A percentile compares a stretch with the other conserved stretches of the same genome.
Evolutionary conservation across 2,329 filamentous ascomycete genomes (phyloP).

Genomic region (Didymellaceae sp.): DNA sequence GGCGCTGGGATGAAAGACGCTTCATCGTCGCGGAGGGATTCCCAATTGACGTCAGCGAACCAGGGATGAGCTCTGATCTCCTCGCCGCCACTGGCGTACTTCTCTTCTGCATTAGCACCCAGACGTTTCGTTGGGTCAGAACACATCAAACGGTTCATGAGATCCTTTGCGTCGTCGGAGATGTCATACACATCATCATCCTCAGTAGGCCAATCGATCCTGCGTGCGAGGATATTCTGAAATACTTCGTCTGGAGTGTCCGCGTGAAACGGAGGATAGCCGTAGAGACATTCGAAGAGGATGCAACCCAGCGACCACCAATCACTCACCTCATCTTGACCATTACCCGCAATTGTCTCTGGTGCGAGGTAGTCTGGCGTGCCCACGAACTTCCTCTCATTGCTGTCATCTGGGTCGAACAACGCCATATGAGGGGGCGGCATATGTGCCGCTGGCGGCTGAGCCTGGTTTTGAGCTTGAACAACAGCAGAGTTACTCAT

Average conservation of each 20-base stretch:
- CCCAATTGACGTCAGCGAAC: constrained; percentile 90
- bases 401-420: constrained; percentile 93
- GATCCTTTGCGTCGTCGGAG: constrained; percentile 86
- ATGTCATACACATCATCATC: constrained; percentile 75
- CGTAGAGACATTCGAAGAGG: constrained; percentile 93
- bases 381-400: constrained; percentile 83
- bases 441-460: constrained; percentile 74
- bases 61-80: constrained; percentile 90
- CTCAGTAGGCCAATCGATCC: constrained; percentile 91
- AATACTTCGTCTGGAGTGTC: constrained; percentile 91
- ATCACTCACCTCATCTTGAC: constrained; percentile 97
- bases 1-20: constrained; percentile 92
- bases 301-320: constrained; percentile 99
- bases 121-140: constrained; percentile 81
- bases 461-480: constrained; percentile 61
- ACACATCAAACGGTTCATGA: constrained; percentile 92
- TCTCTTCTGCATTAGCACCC: constrained; percentile 84
- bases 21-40: constrained; percentile 88
- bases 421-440: constrained; percentile 89
- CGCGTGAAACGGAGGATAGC: constrained; percentile 92
- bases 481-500: constrained; percentile 59
- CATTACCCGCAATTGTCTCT: constrained; percentile 92
- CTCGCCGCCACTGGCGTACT: constrained; percentile 80
- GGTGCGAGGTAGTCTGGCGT: constrained; percentile 97
- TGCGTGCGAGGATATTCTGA: constrained; percentile 89